phyloP scores from a whole-genome alignment of 371 early-diverging fungal species.

The Amoeboaphelidium protococcarum region DNA sequence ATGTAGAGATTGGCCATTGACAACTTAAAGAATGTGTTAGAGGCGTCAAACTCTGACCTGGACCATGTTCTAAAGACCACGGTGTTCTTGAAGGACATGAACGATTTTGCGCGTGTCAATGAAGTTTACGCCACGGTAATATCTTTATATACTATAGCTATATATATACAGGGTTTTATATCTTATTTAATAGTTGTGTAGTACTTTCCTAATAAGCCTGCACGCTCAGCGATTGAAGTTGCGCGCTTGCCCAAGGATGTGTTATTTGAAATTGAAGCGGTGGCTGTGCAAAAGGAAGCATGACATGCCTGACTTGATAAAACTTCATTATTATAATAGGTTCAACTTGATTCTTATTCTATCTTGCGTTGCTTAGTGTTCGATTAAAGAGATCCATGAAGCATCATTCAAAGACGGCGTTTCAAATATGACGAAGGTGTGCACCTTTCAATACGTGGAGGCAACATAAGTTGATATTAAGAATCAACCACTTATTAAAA shows the following conservation, averaged over 20 bases:
- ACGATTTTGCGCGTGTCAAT: slow-evolving; percentile 64
- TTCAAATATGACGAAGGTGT: too few species aligned
- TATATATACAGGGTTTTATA: slow-evolving; percentile 3
- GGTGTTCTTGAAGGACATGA: slow-evolving; percentile 66
- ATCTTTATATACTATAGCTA: background rate
- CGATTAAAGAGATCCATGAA: too few species aligned
- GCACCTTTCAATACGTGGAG: too few species aligned
- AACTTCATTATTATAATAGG: too few species aligned
- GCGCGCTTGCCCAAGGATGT: slow-evolving; percentile 66
- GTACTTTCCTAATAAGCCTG: slow-evolving; percentile 26
- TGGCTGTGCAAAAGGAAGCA: slow-evolving; percentile 23
- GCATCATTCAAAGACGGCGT: too few species aligned
- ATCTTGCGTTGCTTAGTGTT: too few species aligned
- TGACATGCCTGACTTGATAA: background rate
- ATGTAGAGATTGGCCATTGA: slow-evolving; percentile 29
- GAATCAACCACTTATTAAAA: too few species aligned
- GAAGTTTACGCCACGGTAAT: slow-evolving; percentile 35
- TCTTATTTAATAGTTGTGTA: slow-evolving; percentile 24
- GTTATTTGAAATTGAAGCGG: slow-evolving; percentile 66
- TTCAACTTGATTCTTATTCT: too few species aligned
- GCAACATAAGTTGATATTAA: too few species aligned
- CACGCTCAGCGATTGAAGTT: slow-evolving; percentile 68
- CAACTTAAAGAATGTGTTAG: slow-evolving; percentile 46
- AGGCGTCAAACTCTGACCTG: slow-evolving; percentile 37
- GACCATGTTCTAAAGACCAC: slow-evolving; percentile 66